A percentile compares a stretch with the other conserved stretches of the same genome.
phyloP scores from a whole-genome alignment of 257 asterid genomes.

The Fraxinus quadrangulata region DNA sequence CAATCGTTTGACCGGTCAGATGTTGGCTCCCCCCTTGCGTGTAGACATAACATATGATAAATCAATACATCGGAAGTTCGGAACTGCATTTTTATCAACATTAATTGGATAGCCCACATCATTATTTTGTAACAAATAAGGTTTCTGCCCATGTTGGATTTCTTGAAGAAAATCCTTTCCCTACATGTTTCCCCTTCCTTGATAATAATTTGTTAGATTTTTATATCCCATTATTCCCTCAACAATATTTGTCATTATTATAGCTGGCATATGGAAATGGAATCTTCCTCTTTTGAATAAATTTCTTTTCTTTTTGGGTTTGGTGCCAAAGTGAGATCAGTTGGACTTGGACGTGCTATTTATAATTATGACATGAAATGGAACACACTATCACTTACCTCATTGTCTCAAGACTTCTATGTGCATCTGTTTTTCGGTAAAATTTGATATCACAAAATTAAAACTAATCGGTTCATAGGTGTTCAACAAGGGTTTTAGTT shows the following conservation, averaged over 20 bases:
- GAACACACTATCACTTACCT: not conserved
- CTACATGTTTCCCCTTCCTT: too few relatives aligned
- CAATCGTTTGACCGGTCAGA: too few relatives aligned
- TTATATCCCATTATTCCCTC: not conserved
- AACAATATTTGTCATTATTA: not conserved
- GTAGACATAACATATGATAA: too few relatives aligned
- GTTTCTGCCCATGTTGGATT: not conserved
- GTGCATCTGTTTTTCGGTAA: not conserved
- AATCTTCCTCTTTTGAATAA: not conserved
- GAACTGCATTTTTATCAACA: too few relatives aligned
- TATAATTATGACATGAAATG: not conserved
- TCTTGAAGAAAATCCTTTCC: too few relatives aligned
- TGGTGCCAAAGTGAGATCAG: not conserved
- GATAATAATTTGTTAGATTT: not conserved
- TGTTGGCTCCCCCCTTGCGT: too few relatives aligned
- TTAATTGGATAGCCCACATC: too few relatives aligned
- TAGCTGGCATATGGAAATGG: not conserved
- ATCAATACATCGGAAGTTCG: too few relatives aligned
- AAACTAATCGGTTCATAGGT: too few relatives aligned
- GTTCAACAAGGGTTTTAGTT: too few relatives aligned
- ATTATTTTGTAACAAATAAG: not conserved
- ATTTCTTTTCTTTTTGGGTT: not conserved
- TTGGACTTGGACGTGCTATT: not conserved
- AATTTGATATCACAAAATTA: not conserved
- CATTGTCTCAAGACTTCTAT: too few relatives aligned